Conservation (phyloP, 2,329 filamentous ascomycete species). For the Fusarium denticulatum region DNA sequence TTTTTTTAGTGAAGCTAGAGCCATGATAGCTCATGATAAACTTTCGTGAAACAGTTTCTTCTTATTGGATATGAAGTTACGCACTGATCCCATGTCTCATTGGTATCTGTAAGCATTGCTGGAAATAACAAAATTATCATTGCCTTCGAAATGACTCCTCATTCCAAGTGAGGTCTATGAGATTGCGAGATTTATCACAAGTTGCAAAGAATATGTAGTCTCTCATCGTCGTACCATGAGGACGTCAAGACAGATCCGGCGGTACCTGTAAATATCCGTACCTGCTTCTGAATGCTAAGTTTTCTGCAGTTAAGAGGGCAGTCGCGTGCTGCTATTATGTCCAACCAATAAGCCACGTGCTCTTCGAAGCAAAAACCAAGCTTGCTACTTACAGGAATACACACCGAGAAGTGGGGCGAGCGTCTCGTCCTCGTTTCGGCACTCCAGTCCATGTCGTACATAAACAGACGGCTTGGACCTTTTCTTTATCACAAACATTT, state of each 20-base stretch:
- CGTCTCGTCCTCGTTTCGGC: constrained; percentile 22
- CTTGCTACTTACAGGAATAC: constrained; percentile 3
- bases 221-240: neutral
- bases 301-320: constrained; percentile 22
- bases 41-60: neutral
- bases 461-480: constrained; percentile 31
- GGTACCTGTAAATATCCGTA: constrained; percentile 29
- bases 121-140: neutral
- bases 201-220: neutral
- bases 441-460: constrained; percentile 32
- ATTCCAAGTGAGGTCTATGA: neutral
- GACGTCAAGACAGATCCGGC: constrained; percentile 6
- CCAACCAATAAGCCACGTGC: constrained; percentile 50
- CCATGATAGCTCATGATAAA: neutral
- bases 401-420: constrained; percentile 22
- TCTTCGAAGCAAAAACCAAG: constrained; percentile 12
- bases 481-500: constrained; percentile 20
- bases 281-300: constrained; percentile 7
- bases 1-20: neutral
- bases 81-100: constrained; percentile 18
- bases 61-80: neutral
- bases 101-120: neutral
- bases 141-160: neutral
- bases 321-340: neutral
- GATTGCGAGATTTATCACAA: neutral